Evolutionary conservation across 2,329 filamentous ascomycete species (phyloP).

Genomic region (Calonectria henricotiae): DNA sequence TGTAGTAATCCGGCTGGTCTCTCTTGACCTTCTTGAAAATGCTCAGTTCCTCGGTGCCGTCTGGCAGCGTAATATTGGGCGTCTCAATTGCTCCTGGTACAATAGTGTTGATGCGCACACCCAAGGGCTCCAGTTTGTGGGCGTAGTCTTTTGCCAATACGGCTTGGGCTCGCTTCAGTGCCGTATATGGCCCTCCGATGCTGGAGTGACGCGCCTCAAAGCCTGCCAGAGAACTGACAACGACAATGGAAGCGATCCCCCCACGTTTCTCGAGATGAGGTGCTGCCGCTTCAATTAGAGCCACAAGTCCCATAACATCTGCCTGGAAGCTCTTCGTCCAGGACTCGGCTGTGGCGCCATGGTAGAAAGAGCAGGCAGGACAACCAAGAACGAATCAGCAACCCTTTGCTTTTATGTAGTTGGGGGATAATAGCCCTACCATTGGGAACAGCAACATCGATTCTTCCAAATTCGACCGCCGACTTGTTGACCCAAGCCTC

Average conservation of each 20-base stretch:
- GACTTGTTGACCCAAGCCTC: slow-evolving; percentile 42
- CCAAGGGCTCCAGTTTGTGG: slow-evolving; percentile 42
- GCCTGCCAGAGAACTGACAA: slow-evolving; percentile 50
- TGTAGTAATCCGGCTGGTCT: slow-evolving; percentile 33
- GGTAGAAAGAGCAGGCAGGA: slow-evolving; percentile 41
- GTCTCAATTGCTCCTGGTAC: slow-evolving; percentile 47
- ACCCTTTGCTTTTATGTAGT: neutral
- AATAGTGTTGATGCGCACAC: slow-evolving; percentile 49
- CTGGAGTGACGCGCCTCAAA: slow-evolving; percentile 41
- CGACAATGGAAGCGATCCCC: slow-evolving; percentile 48
- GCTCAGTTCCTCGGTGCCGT: slow-evolving; percentile 48
- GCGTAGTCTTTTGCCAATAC: slow-evolving; percentile 49
- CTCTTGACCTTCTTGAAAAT: slow-evolving; percentile 33
- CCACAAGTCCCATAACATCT: slow-evolving; percentile 49
- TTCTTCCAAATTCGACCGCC: slow-evolving; percentile 44
- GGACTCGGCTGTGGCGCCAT: slow-evolving; percentile 29
- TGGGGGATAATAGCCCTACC: slow-evolving; percentile 27
- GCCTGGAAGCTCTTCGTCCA: slow-evolving; percentile 51
- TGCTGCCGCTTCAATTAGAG: slow-evolving; percentile 42
- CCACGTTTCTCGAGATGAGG: slow-evolving; percentile 44
- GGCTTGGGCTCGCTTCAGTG: slow-evolving; percentile 49
- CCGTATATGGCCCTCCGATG: slow-evolving; percentile 43
- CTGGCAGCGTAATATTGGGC: slow-evolving; percentile 34
- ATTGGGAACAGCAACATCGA: slow-evolving; percentile 50
- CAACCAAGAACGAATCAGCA: neutral